Conservation (phyloP, 768 basidiomycete species). For the Pleurotus platypus region DNA sequence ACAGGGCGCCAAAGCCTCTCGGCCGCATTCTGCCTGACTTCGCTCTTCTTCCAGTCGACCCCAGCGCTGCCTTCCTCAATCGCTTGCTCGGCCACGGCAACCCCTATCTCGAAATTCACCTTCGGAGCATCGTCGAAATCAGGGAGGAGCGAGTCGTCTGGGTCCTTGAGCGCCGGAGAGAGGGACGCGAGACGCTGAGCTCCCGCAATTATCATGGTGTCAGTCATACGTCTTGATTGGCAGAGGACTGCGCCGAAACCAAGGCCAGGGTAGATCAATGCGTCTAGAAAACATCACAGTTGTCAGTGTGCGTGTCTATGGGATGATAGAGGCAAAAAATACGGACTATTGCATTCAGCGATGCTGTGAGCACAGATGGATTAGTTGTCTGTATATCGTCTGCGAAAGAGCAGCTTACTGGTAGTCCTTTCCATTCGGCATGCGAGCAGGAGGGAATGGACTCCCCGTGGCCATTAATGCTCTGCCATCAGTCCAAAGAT, state of each 20-base stretch:
- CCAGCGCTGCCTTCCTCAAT: constrained; percentile 65
- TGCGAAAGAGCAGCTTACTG: constrained; percentile 36
- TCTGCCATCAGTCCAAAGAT: constrained; percentile 76
- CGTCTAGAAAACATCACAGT: constrained; percentile 34
- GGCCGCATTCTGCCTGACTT: constrained; percentile 48
- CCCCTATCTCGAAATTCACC: constrained; percentile 78
- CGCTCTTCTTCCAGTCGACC: constrained; percentile 55
- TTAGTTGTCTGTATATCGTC: neutral
- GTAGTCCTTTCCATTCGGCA: constrained; percentile 63
- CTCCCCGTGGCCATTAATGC: constrained; percentile 84
- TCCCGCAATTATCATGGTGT: constrained; percentile 87
- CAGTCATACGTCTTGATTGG: constrained; percentile 61
- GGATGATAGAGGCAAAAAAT: neutral
- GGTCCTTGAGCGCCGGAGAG: constrained; percentile 70
- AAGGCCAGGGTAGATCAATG: constrained; percentile 82
- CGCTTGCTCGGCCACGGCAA: constrained; percentile 78
- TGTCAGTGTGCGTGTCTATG: neutral
- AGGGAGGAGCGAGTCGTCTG: constrained; percentile 69
- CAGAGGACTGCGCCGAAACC: constrained; percentile 78
- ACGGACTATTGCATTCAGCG: constrained; percentile 68
- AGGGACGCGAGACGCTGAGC: constrained; percentile 71
- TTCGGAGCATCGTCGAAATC: constrained; percentile 70
- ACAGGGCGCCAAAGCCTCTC: constrained; percentile 60
- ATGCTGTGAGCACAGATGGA: constrained; percentile 37
- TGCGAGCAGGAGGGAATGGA: constrained; percentile 73